Conservation (phyloP, 1,139 yeast species). For the Wickerhamiella pararugosa region DNA sequence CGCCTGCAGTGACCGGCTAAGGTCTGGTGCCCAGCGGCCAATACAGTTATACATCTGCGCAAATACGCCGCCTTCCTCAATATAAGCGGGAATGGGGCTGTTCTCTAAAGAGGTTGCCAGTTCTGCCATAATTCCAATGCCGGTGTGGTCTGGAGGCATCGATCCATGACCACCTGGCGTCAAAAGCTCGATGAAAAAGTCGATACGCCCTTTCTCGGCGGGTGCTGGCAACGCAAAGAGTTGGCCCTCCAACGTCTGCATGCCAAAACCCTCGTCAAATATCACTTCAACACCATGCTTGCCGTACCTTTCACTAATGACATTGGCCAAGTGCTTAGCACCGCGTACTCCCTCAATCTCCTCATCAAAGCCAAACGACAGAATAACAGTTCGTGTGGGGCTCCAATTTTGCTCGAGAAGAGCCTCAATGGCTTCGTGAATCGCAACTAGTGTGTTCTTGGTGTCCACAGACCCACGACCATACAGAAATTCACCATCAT, state of each 20-base stretch:
- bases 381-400: slow-evolving; percentile 40
- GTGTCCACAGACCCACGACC: slow-evolving; percentile 60
- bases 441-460: slow-evolving; percentile 40
- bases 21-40: slow-evolving; percentile 14
- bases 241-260: slow-evolving; percentile 29
- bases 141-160: slow-evolving; percentile 55
- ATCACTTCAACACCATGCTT: slow-evolving; percentile 30
- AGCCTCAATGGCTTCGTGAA: slow-evolving; percentile 43
- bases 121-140: slow-evolving; percentile 52
- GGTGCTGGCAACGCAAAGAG: slow-evolving; percentile 45
- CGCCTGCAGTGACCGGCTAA: slow-evolving; percentile 8
- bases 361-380: slow-evolving; percentile 60
- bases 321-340: slow-evolving; percentile 33
- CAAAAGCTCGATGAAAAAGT: slow-evolving; percentile 33
- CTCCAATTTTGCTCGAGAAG: slow-evolving; percentile 32
- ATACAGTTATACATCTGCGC: slow-evolving; percentile 30
- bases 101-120: slow-evolving; percentile 37
- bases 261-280: slow-evolving; percentile 40
- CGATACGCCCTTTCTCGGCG: slow-evolving; percentile 56
- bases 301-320: slow-evolving; percentile 39
- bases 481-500: slow-evolving; percentile 41
- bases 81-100: slow-evolving; percentile 32
- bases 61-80: slow-evolving; percentile 39
- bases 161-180: slow-evolving; percentile 71
- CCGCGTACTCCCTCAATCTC: slow-evolving; percentile 37